A percentile compares a stretch with the other conserved stretches of the same genome.
These are phyloP conservation scores for Litsea cubeba DNA, from an alignment of 164 flowering plant species.

Conservation along the genomic window DNA sequence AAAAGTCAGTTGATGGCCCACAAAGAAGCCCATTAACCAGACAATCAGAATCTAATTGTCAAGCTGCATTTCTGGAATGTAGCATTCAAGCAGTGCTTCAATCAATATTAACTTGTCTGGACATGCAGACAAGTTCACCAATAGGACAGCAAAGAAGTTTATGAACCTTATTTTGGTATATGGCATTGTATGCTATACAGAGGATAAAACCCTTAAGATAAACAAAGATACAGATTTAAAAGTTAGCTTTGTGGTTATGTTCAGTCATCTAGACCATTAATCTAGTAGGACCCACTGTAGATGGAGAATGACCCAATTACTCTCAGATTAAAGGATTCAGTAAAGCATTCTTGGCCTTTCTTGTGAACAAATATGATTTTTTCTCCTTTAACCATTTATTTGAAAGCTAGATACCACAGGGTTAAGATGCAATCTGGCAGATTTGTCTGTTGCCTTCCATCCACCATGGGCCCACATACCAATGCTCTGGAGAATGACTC, in stretches of 20 bases:
- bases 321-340: not conserved
- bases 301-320: not conserved
- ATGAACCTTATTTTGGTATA: not conserved
- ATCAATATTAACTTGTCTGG: not conserved
- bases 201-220: not conserved
- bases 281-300: not conserved
- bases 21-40: not conserved
- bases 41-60: not conserved
- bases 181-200: not conserved
- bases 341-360: too few relatives aligned
- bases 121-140: not conserved
- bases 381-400: too few relatives aligned
- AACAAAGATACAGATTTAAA: not conserved
- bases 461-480: not conserved
- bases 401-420: too few relatives aligned
- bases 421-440: not conserved
- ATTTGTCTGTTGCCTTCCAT: not conserved
- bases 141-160: not conserved
- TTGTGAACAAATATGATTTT: too few relatives aligned
- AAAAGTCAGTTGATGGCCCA: not conserved
- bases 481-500: not conserved
- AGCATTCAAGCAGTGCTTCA: not conserved
- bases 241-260: not conserved
- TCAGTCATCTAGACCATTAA: not conserved
- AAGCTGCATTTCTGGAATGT: not conserved